Base-by-base conservation (phyloP, 495 filamentous ascomycete species). In the Achaetomiella virescens region DNA sequence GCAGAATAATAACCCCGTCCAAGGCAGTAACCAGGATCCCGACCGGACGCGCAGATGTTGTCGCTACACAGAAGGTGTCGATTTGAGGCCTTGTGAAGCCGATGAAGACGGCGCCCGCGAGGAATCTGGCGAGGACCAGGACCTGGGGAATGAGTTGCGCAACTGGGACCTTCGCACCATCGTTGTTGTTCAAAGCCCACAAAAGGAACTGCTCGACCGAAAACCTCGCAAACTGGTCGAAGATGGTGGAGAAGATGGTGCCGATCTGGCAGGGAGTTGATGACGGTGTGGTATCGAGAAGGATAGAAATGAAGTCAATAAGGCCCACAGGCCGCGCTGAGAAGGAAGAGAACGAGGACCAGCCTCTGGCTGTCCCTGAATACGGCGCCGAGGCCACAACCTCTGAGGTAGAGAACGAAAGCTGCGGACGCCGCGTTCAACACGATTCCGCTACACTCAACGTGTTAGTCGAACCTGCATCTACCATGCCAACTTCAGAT, bases 341-440 rank as follows among this genome's bases (percentile, higher is more conserved):
- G 47, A 55, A 81, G 70, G 63, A 82, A 82, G 47, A 72, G 58
- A 61, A 77, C 62, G 79, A 82, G 79, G 78, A 76, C 79, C 79
- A 82, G 79, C 79, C 79, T 82, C 79, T 72, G 74, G 75, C 78
- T 75, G 74, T 82, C 78, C 71, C 74, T 67, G 61, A 79, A 75
- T 47, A 78, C 65, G 22, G 73, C 55, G 37, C 71, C 66, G 37
- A 48, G 22, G 53, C 73, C 77, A 73, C 77, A 70, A 53, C 75
- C 75, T 53, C 72, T 77, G 61, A 70, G 64, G 61, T 74, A 77
- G 61, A 80, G 70, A 68, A 79, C 70, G 65, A 79, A 64, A 29
- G 74, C 74, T 47, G 73, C 74, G 38, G 75, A 72, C 42, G 79
- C 76, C 57, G 76, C 75, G 59, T 79, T 76, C 50, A 79, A 69